These are phyloP conservation scores for Madurella fahalii DNA, from an alignment of 2,329 filamentous ascomycete species.

Conservation along the genomic window DNA sequence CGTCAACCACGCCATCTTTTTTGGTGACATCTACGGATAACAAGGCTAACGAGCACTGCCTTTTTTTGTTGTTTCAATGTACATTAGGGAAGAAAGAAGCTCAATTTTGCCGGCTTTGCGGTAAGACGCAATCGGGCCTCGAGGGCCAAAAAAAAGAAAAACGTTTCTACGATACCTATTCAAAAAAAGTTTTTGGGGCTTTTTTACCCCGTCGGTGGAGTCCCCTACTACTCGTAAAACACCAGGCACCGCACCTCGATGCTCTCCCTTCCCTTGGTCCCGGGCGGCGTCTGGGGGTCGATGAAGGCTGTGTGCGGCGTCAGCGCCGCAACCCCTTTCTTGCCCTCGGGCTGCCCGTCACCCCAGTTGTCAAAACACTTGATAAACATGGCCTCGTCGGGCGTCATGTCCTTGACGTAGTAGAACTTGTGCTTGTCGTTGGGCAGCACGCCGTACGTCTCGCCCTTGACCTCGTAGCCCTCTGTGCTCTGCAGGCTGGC, in stretches of 20 bases:
- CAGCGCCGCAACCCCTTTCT: slow-evolving; percentile 41
- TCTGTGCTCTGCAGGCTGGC: slow-evolving; percentile 44
- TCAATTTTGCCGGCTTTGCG: no score
- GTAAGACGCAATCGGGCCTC: no score
- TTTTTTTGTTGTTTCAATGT: no score
- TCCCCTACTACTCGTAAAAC: slow-evolving; percentile 51
- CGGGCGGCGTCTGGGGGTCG: slow-evolving; percentile 50
- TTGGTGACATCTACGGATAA: no score
- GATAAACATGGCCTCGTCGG: slow-evolving; percentile 44
- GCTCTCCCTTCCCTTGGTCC: slow-evolving; percentile 49
- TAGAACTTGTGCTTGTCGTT: slow-evolving; percentile 58
- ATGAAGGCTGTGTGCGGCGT: slow-evolving; percentile 53
- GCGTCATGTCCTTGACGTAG: slow-evolving; percentile 65
- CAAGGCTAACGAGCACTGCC: no score
- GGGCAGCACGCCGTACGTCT: slow-evolving; percentile 57
- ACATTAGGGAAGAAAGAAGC: no score
- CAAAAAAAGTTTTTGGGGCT: no score
- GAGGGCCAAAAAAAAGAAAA: no score
- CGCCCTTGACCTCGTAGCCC: slow-evolving; percentile 58
- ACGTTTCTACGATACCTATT: no score
- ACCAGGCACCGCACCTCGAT: slow-evolving; percentile 63
- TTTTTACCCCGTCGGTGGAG: neutral
- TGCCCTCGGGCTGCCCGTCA: slow-evolving; percentile 33
- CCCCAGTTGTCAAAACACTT: slow-evolving; percentile 53
- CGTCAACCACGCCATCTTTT: no score